These are phyloP conservation scores for Neotropicomus parvogracilis DNA, from an alignment of 1,284 basidiomycete species.

Conservation along the genomic window DNA sequence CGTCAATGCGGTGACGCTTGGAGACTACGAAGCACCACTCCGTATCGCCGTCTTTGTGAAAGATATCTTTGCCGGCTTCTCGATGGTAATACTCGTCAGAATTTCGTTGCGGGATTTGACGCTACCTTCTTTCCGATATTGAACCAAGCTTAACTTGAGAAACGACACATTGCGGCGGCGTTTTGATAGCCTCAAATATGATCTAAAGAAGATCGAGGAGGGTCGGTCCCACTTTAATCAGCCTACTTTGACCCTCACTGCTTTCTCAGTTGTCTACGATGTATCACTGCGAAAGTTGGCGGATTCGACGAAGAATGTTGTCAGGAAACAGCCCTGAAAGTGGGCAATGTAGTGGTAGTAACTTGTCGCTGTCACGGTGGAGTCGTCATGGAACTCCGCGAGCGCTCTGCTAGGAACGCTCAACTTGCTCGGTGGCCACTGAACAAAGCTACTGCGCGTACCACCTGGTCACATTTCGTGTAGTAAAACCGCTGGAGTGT, in stretches of 20 bases:
- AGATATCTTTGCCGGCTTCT: constrained; percentile 77
- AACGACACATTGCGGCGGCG: constrained; percentile 76
- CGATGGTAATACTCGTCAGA: constrained; percentile 52
- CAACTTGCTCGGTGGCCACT: constrained; percentile 3
- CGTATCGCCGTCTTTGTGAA: constrained; percentile 79
- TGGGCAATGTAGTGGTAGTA: not conserved
- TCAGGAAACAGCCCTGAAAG: constrained; percentile 2
- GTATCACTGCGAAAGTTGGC: constrained; percentile 72
- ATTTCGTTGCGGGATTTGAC: constrained; percentile 11
- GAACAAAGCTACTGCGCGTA: constrained; percentile 8
- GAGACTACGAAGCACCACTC: constrained; percentile 77
- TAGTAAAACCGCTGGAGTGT: constrained; percentile 6
- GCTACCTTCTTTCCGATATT: constrained; percentile 1
- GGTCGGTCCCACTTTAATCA: constrained; percentile 41
- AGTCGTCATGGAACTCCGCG: constrained; percentile 23
- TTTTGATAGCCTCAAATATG: constrained; percentile 82
- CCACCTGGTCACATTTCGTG: constrained; percentile 2
- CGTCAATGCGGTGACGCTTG: constrained; percentile 79
- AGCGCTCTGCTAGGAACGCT: constrained; percentile 11
- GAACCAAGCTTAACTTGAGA: constrained; percentile 76
- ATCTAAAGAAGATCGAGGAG: constrained; percentile 89
- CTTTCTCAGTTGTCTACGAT: constrained; percentile 71
- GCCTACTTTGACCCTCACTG: constrained; percentile 6
- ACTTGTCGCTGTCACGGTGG: not conserved
- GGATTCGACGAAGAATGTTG: constrained; percentile 12